These are phyloP conservation scores for Salicornia ramosissima DNA, from an alignment of 148 eudicot species.

Conservation along the genomic window DNA sequence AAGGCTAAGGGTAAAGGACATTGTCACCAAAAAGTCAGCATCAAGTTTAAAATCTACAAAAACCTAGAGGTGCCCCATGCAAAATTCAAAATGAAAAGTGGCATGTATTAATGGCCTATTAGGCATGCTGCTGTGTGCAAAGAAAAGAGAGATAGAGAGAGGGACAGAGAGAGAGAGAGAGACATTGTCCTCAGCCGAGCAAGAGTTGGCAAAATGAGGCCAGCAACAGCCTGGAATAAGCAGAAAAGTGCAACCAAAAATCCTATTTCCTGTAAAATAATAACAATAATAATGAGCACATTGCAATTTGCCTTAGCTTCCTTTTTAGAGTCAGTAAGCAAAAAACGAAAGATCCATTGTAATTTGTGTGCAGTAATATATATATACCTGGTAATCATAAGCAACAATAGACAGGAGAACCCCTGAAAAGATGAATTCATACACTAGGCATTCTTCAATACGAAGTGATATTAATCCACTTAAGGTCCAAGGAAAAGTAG, in stretches of 20 bases:
- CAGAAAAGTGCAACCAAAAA: conserved; percentile 64
- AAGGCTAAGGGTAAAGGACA: background rate
- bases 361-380: background rate
- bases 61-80: background rate
- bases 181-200: conserved; percentile 87
- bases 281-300: background rate
- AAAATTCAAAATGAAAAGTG: background rate
- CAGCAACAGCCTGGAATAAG: conserved; percentile 66
- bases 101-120: background rate
- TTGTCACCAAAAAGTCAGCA: background rate
- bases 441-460: conserved; percentile 67
- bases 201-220: conserved; percentile 79
- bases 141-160: too few species aligned
- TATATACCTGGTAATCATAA: conserved; percentile 84
- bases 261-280: conserved; percentile 67
- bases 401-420: conserved; percentile 59
- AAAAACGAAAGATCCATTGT: conserved; percentile 1
- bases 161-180: conserved; percentile 11
- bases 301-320: background rate
- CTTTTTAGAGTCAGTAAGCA: background rate
- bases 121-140: background rate
- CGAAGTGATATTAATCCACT: conserved; percentile 59
- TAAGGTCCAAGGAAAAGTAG: conserved; percentile 70
- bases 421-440: conserved; percentile 52
- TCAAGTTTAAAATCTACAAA: background rate